These are phyloP conservation scores for Xenoacremonium recifei DNA, from an alignment of 2,329 filamentous ascomycete species.

Conservation along the genomic window DNA sequence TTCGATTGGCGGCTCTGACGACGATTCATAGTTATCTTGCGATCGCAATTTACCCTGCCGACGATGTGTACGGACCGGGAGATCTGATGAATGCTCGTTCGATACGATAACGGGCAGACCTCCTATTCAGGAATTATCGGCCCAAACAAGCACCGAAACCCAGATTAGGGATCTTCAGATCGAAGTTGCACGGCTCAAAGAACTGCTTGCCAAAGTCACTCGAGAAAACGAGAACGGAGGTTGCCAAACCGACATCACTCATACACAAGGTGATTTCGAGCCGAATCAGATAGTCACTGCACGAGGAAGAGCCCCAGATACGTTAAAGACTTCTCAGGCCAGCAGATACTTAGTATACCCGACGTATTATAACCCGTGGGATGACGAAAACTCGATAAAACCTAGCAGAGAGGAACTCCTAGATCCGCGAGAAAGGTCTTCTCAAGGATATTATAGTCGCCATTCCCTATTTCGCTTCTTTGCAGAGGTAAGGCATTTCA, in stretches of 20 bases:
- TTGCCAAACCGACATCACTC: not conserved
- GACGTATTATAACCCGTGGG: not conserved
- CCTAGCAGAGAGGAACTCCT: not conserved
- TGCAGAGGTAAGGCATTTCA: not conserved
- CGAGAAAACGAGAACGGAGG: too few species aligned
- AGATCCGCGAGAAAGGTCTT: not conserved
- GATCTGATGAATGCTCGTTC: not conserved
- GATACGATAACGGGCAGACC: not conserved
- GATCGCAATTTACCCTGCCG: not conserved
- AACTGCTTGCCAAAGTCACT: not conserved
- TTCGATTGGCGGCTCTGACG: not conserved
- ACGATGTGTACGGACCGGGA: not conserved
- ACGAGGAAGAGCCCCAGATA: not conserved
- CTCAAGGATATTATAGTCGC: not conserved
- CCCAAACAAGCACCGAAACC: not conserved
- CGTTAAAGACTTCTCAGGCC: not conserved
- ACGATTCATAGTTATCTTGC: not conserved
- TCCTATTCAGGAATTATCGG: not conserved
- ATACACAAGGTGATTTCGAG: not conserved
- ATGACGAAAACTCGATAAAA: not conserved
- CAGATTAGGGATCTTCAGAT: not conserved
- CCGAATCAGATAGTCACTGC: not conserved
- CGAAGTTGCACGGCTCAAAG: not conserved
- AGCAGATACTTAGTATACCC: not conserved
- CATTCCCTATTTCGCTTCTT: not conserved